Conservation (phyloP, 73 alveolate species). For the Effrenium voratum region DNA sequence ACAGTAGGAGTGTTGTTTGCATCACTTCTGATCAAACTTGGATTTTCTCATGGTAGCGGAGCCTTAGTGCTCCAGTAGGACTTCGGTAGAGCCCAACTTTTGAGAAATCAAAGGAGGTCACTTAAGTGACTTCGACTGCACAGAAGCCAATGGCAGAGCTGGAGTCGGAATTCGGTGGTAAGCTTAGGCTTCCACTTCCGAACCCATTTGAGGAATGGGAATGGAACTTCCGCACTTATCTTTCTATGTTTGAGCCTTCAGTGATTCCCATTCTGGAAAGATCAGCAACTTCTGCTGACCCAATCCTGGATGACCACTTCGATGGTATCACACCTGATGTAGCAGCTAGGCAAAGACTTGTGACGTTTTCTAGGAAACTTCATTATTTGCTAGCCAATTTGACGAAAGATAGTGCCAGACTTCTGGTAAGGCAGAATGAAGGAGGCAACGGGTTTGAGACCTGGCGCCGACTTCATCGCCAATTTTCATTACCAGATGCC, state of each 20-base stretch:
- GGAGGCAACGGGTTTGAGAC: slow-evolving; percentile 20
- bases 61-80: too few species aligned
- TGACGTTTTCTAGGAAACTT: slow-evolving; percentile 3
- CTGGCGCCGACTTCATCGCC: not conserved
- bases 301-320: not conserved
- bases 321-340: not conserved
- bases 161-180: not conserved
- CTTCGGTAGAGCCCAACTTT: too few species aligned
- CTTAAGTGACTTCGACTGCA: too few species aligned
- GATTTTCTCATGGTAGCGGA: too few species aligned
- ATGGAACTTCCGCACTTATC: not conserved
- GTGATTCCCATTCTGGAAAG: not conserved
- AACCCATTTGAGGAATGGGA: slow-evolving; percentile 2
- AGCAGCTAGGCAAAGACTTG: not conserved
- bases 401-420: not conserved
- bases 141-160: not conserved
- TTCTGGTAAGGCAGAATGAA: slow-evolving; percentile 4
- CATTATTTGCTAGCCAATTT: not conserved
- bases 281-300: not conserved
- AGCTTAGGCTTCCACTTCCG: slow-evolving; percentile 17
- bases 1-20: too few species aligned
- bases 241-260: not conserved
- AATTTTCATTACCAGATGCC: not conserved
- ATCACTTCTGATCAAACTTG: too few species aligned
- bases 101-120: too few species aligned